Evolutionary conservation across 2,329 filamentous ascomycete genomes (phyloP), one percentile per base, ranked within the genome.

Genomic region (Calonectria henricotiae): DNA sequence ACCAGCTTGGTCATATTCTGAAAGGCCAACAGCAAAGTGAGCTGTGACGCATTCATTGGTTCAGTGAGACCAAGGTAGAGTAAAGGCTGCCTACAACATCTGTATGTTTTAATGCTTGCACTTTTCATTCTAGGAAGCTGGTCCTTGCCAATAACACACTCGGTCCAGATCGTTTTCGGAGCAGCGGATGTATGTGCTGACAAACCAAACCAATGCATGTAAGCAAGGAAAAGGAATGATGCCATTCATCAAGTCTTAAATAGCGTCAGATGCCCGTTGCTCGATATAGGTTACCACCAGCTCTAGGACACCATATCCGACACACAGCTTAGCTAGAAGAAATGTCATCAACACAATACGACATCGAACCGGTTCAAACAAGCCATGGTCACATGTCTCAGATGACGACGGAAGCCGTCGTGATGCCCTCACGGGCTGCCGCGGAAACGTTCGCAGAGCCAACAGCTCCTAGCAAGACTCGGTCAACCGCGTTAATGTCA

Each of bases 331-430:
- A 25, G 32, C 4, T 5, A 30, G 32, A n/a, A 35, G 55, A n/a
- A 20, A 68, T 68, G 66, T 68, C 66, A 6, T 49, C 44, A 4
- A 68, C 41, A 12, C 66, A 68, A 17, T 47, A 46, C 30, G 66
- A 68, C 4, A 25, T 68, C 9, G 61, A 64, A 12, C 61, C 61
- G 4, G 61, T 67, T 12, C 17, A 46, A 17, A 13, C 41, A 15
- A 46, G 8, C 27, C 12, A 68, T 17, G 60, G 27, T 1, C 60
- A 12, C 1, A 43, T 20, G 15, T 41, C 25, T 43, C 25, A 27
- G 8, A 23, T 20, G 39, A 5, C 39, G 6, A 13, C 25, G 20
- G 46, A 51, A 20, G 17, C 65, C 20, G 3, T 37, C 6, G 49
- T 13, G 5, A 23, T 15, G 27, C 20, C 49, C 5, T 17, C 23